A percentile compares a stretch with the other conserved stretches of the same genome.
Conservation (phyloP, 2,329 filamentous ascomycete species). For the Tolypocladium tundrense region DNA sequence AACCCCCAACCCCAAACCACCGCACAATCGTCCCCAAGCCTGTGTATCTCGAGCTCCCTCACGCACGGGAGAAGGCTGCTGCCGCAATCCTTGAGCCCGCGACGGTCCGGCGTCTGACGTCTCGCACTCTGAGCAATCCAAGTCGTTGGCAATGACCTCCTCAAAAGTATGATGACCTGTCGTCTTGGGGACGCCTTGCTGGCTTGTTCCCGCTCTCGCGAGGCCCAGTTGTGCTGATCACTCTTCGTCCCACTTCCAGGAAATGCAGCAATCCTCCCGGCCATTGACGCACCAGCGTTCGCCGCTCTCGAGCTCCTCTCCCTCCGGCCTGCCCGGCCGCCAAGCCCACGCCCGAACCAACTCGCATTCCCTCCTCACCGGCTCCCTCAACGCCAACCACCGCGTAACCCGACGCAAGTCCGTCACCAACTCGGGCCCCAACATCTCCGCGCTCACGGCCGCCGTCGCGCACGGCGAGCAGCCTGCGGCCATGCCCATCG, state of each 20-base stretch:
- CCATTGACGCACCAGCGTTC: conserved; percentile 55
- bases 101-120: conserved; percentile 21
- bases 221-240: conserved; percentile 24
- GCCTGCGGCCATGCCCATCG: conserved; percentile 45
- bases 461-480: conserved; percentile 59
- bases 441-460: conserved; percentile 65
- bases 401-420: conserved; percentile 91
- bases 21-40: background rate
- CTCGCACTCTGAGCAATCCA: conserved; percentile 22
- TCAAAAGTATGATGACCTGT: conserved; percentile 42
- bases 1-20: conserved; percentile 3
- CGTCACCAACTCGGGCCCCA: conserved; percentile 65
- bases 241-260: conserved; percentile 29
- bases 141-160: conserved; percentile 45
- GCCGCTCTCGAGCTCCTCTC: conserved; percentile 45
- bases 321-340: conserved; percentile 49
- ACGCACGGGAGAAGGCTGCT: conserved; percentile 11
- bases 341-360: conserved; percentile 63
- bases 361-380: conserved; percentile 70
- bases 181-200: conserved; percentile 10
- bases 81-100: conserved; percentile 14
- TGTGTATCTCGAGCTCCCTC: conserved; percentile 1
- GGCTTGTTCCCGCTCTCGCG: conserved; percentile 19
- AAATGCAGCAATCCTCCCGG: conserved; percentile 55
- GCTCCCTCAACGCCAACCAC: conserved; percentile 68